Evolutionary conservation across 768 basidiomycete species (phyloP), one percentile per base, ranked within the genome.

Genomic region (Leccinum olivaceopallidum): DNA sequence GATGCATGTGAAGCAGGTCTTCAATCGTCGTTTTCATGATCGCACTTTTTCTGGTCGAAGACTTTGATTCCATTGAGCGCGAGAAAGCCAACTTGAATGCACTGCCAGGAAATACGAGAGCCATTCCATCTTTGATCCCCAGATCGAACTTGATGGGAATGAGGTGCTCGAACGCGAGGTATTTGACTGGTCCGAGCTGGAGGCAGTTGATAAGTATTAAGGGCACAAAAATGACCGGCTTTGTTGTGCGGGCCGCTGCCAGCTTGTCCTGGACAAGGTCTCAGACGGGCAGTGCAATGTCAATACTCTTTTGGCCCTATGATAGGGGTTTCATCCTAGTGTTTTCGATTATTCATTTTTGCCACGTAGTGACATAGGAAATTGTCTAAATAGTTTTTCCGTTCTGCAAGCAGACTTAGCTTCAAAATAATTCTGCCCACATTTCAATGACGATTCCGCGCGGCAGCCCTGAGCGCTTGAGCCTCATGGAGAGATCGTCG

Each of bases 1-100:
- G 30, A 30, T 30, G 9, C 30, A 30, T 30, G 30, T 66, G 0
- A 60, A 65, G 22, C 6, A 39, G 4, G 67, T 71, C 2, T 72
- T 77, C 55, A 73, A 71, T 50, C 51, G 34, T 0, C 51, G 60
- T 9, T 79, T 79, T 39, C 72, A 30, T 30, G 28, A 30, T 78
- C 26, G 67, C 74, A 34, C 32, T 34, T 14, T 50, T 50, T 22
- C 26, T 50, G 30, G 30, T 30, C 0, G 30, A 42, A 18, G 39
- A 18, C 39, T 42, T n/a, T 42, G 39, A 42, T 42, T 30, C 30
- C 16, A 42, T 42, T 42, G 18, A 42, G 39, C 39, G 39, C 18
- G 39, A 42, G 39, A 42, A 42, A 42, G 30, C 30, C 30, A 30
- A 30, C 30, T 30, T 30, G 30, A 34, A 34, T 34, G 0, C 32